These are phyloP conservation scores for Perkinsus marinus DNA, from an alignment of 169 alveolate species.

Conservation along the genomic window DNA sequence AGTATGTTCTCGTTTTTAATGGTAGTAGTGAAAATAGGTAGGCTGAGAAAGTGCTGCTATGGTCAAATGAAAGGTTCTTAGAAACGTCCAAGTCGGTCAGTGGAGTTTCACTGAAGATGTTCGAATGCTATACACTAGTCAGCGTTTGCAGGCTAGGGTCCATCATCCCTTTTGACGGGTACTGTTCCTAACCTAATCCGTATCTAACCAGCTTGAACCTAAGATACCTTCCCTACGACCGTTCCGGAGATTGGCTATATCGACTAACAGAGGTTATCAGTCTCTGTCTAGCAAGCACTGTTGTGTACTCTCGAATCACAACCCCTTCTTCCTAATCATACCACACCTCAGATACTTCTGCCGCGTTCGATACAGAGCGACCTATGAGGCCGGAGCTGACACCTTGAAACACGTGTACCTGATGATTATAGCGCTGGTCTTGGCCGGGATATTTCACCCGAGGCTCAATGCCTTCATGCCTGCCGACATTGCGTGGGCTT, in stretches of 20 bases:
- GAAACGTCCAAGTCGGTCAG: conserved; percentile 57
- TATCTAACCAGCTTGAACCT: neutral
- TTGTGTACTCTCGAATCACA: conserved; percentile 44
- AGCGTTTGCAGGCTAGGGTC: conserved; percentile 63
- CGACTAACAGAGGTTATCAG: conserved; percentile 70
- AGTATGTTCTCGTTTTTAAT: conserved; percentile 70
- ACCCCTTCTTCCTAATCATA: neutral
- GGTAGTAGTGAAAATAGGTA: conserved; percentile 50
- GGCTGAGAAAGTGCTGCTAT: neutral
- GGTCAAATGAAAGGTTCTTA: neutral
- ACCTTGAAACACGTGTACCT: conserved; percentile 52
- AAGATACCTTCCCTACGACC: conserved; percentile 73
- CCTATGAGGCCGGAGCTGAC: conserved; percentile 61
- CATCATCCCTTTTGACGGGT: conserved; percentile 79
- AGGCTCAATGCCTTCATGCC: conserved; percentile 63
- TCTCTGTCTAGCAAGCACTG: conserved; percentile 51
- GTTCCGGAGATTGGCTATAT: conserved; percentile 84
- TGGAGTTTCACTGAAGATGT: conserved; percentile 75
- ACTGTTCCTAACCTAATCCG: neutral
- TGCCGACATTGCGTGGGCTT: conserved; percentile 69
- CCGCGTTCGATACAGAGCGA: conserved; percentile 44
- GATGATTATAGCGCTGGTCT: conserved; percentile 54
- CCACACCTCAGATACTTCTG: conserved; percentile 28
- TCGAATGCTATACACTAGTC: conserved; percentile 62
- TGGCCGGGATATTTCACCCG: conserved; percentile 73